These are phyloP conservation scores for Colletotrichum graminicola DNA, from an alignment of 2,329 filamentous ascomycete genomes.

Conservation along the genomic window DNA sequence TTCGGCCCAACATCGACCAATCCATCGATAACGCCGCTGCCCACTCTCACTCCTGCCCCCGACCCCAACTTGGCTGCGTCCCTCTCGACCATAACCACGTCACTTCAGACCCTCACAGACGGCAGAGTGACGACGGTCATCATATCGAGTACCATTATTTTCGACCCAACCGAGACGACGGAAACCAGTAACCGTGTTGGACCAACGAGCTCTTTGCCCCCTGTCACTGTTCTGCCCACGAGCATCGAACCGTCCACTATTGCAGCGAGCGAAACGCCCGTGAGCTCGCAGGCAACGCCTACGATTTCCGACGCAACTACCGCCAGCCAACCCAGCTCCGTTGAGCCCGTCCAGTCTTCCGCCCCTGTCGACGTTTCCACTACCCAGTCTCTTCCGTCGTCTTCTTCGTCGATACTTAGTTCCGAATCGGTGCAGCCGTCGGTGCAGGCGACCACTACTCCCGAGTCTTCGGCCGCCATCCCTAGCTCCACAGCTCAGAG, in stretches of 20 bases:
- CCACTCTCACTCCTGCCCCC: conserved; percentile 17
- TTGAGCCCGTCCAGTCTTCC: not conserved
- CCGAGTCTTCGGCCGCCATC: not conserved
- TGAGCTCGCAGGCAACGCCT: conserved; percentile 6
- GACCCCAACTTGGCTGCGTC: conserved; percentile 20
- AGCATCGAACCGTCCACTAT: conserved; percentile 22
- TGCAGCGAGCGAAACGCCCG: conserved; percentile 13
- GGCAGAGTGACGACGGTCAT: conserved; percentile 47
- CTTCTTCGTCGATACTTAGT: not conserved
- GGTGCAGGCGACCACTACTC: conserved; percentile 2
- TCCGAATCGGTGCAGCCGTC: not conserved
- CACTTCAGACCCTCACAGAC: conserved; percentile 40
- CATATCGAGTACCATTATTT: conserved; percentile 45
- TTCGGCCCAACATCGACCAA: conserved; percentile 30
- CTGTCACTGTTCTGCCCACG: conserved; percentile 41
- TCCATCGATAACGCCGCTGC: conserved; percentile 10
- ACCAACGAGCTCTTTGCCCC: conserved; percentile 39
- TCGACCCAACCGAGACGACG: conserved; percentile 34
- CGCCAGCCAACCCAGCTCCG: conserved; percentile 5
- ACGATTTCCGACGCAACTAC: conserved; percentile 38
- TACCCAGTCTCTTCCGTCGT: not conserved
- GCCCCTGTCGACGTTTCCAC: not conserved
- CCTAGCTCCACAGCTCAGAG: conserved; percentile 22
- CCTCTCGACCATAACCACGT: conserved; percentile 35
- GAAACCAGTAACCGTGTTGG: conserved; percentile 29